Conservation (phyloP, 1,284 basidiomycete species). For the Microbotryum silenes-acaulis region DNA sequence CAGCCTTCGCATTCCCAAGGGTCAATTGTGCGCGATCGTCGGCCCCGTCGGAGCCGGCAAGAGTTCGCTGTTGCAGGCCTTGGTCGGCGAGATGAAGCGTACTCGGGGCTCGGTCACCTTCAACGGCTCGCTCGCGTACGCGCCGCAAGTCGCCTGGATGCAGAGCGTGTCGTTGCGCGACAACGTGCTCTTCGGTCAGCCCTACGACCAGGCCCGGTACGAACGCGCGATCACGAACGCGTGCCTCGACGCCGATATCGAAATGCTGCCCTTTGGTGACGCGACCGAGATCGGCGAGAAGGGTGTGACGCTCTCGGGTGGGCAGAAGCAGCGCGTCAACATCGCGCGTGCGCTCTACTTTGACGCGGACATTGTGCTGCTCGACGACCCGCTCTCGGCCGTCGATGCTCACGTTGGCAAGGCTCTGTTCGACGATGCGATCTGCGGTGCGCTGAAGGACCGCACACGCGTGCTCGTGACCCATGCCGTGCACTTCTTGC, state of each 20-base stretch:
- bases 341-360: conserved; percentile 80
- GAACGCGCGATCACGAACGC: conserved; percentile 66
- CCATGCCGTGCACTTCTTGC: conserved; percentile 72
- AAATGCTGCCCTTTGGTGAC: conserved; percentile 72
- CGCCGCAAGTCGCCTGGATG: conserved; percentile 68
- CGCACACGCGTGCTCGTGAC: conserved; percentile 80
- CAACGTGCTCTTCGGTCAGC: conserved; percentile 76
- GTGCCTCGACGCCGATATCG: conserved; percentile 69
- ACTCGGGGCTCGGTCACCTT: conserved; percentile 48
- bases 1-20: conserved; percentile 52
- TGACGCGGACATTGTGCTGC: conserved; percentile 73
- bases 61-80: conserved; percentile 60
- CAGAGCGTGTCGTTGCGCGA: conserved; percentile 72
- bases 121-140: conserved; percentile 34
- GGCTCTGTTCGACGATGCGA: conserved; percentile 73
- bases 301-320: conserved; percentile 63
- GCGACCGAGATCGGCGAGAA: conserved; percentile 87
- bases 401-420: conserved; percentile 82
- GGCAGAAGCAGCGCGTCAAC: conserved; percentile 66
- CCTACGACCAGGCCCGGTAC: conserved; percentile 68
- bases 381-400: conserved; percentile 59
- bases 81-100: conserved; percentile 66
- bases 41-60: conserved; percentile 54
- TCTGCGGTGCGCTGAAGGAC: conserved; percentile 57
- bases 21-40: conserved; percentile 57